phyloP scores from a whole-genome alignment of 164 flowering plant species.

The Vitis cinerea region DNA sequence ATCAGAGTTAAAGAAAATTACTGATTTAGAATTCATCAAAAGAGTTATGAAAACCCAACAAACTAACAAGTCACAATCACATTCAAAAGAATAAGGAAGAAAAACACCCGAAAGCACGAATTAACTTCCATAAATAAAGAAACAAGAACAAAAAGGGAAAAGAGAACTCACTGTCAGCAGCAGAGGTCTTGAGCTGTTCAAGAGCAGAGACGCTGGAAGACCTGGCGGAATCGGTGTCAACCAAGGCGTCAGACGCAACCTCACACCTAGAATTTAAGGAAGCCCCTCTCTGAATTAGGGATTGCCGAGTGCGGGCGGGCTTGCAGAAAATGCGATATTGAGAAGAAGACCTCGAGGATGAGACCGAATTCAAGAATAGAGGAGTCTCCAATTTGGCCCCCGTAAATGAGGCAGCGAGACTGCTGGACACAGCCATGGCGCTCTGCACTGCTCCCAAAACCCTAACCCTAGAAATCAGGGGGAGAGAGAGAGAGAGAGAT shows the following conservation, averaged over 20 bases:
- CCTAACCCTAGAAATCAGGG: conserved; percentile 9
- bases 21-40: too few species aligned
- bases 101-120: too few species aligned
- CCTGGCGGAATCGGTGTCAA: conserved; percentile 19
- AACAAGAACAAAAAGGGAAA: neutral
- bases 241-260: conserved; percentile 23
- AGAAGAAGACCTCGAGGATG: conserved; percentile 21
- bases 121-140: too few species aligned
- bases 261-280: conserved; percentile 41
- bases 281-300: conserved; percentile 24
- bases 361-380: conserved; percentile 25
- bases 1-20: too few species aligned
- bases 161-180: conserved; percentile 57
- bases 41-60: too few species aligned
- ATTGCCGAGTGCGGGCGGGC: conserved; percentile 16
- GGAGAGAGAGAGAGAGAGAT: conserved; percentile 2
- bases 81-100: too few species aligned
- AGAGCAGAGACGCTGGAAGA: conserved; percentile 72
- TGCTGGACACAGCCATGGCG: conserved; percentile 64
- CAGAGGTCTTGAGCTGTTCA: conserved; percentile 81
- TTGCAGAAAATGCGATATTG: conserved; percentile 23
- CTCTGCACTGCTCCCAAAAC: neutral
- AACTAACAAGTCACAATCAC: too few species aligned
- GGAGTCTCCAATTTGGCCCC: conserved; percentile 55
- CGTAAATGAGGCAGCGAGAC: conserved; percentile 38